A percentile compares a stretch with the other conserved stretches of the same genome.
Conservation (phyloP, 768 basidiomycete genomes). For the Serendipita sp. region DNA sequence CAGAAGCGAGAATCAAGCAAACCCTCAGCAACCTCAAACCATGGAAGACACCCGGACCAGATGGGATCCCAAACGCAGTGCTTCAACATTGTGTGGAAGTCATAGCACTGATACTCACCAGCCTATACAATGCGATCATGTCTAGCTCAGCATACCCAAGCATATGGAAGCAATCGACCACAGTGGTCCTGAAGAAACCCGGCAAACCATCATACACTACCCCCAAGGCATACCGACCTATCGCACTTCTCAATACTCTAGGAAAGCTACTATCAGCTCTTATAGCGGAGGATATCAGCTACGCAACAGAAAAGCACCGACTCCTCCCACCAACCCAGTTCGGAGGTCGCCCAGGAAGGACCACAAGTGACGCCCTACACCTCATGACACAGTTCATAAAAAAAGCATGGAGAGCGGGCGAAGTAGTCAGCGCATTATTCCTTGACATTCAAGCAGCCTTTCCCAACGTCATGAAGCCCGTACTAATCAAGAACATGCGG, state of each 20-base stretch:
- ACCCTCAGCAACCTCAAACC: slow-evolving; percentile 10
- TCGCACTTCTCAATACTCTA: slow-evolving; percentile 22
- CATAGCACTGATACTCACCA: slow-evolving; percentile 16
- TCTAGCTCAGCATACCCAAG: slow-evolving; percentile 18
- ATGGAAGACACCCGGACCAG: slow-evolving; percentile 16
- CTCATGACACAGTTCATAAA: slow-evolving; percentile 8
- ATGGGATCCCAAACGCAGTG: slow-evolving; percentile 22
- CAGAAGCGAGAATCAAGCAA: slow-evolving; percentile 6
- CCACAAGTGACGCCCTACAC: slow-evolving; percentile 22
- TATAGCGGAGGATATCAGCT: slow-evolving; percentile 15
- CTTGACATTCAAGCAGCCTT: slow-evolving; percentile 31
- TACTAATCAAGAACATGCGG: slow-evolving; percentile 14
- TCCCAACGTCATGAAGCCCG: slow-evolving; percentile 19
- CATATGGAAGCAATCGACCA: slow-evolving; percentile 18
- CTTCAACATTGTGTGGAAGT: slow-evolving; percentile 17
- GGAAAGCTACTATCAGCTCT: slow-evolving; percentile 19
- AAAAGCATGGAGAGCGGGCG: slow-evolving; percentile 17
- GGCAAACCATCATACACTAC: slow-evolving; percentile 21
- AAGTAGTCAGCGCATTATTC: slow-evolving; percentile 25
- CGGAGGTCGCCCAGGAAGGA: slow-evolving; percentile 24
- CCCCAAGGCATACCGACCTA: slow-evolving; percentile 24
- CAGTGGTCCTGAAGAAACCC: slow-evolving; percentile 23
- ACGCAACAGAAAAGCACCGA: slow-evolving; percentile 18
- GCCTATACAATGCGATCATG: slow-evolving; percentile 20
- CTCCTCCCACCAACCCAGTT: slow-evolving; percentile 25